Base-by-base conservation (phyloP, 805 yeast genomes). In the Lachancea sp. region DNA sequence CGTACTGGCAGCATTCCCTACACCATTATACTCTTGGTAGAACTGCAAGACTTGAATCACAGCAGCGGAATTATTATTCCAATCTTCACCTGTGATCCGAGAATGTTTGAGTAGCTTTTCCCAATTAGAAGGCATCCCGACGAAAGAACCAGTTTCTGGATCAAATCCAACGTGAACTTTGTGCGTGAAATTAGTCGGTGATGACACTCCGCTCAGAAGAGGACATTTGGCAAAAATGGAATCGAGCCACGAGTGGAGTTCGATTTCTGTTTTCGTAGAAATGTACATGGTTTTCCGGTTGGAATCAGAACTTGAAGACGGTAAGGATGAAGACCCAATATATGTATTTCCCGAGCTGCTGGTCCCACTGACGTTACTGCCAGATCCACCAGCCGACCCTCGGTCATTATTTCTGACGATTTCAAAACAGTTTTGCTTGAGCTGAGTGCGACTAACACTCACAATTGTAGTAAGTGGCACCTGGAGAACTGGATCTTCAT, bases 111-210 rank as follows among this genome's bases (percentile, higher is more conserved):
- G 72, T 32, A 89, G 69, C 49, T 80, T 75, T 49, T 87, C 90
- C 98, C 98, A 92, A 50, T 87, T 92, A 11, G 80, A 80, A 2
- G 98, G 99, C 49, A 92, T 73, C 4, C 97, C 98, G 1, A 94
- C 87, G 61, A 83, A 89, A 34, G 82, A 83, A 8, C 96, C 96
- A 37, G 71, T 74, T 21, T 83, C 80, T 3, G 92, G 90, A 58
- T 84, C 94, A 54, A 81, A 83, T 1, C 89, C 89, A 19, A 84
- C 90, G 59, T 84, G 92, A 13, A 89, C 96, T 55, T 81, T 84
- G 60, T 94, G 98, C 8, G 95, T 87, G 61, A 90, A 90, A 61
- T 90, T 89, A 13, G 90, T 85, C 6, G 99, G 99, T 29, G 80
- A 80, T 2, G 97, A 88, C 8, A 92, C 96, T 18, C 77, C 68